Evolutionary conservation across 495 filamentous ascomycete genomes (phyloP).

Genomic region (Xylaria curta): DNA sequence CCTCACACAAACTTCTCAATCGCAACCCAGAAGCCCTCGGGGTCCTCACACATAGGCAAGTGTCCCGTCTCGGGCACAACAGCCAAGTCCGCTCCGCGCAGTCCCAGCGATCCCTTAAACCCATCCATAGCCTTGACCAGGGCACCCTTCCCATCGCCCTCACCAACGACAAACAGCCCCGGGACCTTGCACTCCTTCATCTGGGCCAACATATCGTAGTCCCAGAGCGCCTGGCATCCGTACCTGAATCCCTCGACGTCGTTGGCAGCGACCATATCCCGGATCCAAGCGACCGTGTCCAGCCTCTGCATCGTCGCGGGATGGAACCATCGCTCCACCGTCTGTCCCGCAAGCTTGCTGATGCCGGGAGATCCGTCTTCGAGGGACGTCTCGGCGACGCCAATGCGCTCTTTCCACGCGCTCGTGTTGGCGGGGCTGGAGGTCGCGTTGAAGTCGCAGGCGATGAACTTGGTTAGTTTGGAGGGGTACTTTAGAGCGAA

Average conservation of each 20-base stretch:
- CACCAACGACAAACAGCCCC: conserved; percentile 71
- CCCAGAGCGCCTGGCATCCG: conserved; percentile 73
- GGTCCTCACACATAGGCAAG: conserved; percentile 83
- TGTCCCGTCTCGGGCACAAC: conserved; percentile 73
- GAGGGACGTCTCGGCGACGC: conserved; percentile 65
- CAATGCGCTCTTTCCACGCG: conserved; percentile 79
- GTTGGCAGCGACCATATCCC: conserved; percentile 65
- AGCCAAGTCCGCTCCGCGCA: conserved; percentile 59
- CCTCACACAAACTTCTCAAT: conserved; percentile 60
- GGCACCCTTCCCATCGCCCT: conserved; percentile 69
- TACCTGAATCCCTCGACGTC: conserved; percentile 72
- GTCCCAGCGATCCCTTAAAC: conserved; percentile 64
- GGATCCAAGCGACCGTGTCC: conserved; percentile 57
- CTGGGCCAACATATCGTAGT: conserved; percentile 71
- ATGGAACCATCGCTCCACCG: conserved; percentile 78
- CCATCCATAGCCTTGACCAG: conserved; percentile 78
- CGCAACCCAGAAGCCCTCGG: conserved; percentile 66
- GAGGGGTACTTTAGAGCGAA: conserved; percentile 70
- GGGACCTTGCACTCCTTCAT: conserved; percentile 66
- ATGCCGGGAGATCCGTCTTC: conserved; percentile 56
- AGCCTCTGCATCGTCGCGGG: conserved; percentile 57
- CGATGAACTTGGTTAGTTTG: conserved; percentile 65
- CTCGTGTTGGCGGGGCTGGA: conserved; percentile 71
- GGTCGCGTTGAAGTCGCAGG: conserved; percentile 78
- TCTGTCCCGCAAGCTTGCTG: conserved; percentile 66